phyloP scores from a whole-genome alignment of 768 basidiomycete genomes.

The Hortiboletus flavorubellus region DNA sequence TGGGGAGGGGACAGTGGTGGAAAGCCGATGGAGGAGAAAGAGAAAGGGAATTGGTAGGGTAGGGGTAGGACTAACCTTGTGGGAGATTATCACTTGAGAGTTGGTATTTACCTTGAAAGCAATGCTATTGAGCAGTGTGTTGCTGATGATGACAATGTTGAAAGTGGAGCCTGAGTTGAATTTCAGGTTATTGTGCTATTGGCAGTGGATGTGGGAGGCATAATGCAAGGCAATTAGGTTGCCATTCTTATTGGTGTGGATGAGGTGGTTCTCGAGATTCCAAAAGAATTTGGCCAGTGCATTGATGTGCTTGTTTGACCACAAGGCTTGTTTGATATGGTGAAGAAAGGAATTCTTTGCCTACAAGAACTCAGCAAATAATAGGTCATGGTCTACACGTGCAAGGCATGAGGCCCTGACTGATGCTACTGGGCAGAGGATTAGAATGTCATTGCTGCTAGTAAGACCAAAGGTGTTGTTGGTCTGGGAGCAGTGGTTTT shows the following conservation, averaged over 20 bases:
- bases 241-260: not conserved
- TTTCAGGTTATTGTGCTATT: too few relatives aligned
- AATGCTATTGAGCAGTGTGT: too few relatives aligned
- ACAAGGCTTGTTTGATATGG: not conserved
- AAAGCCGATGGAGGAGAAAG: too few relatives aligned
- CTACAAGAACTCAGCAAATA: conserved; percentile 16
- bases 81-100: too few relatives aligned
- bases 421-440: conserved; percentile 11
- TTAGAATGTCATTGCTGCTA: conserved; percentile 1
- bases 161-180: too few relatives aligned
- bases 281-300: not conserved
- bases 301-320: not conserved
- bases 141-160: too few relatives aligned
- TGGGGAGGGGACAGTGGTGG: too few relatives aligned
- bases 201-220: too few relatives aligned
- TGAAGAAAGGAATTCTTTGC: conserved; percentile 10
- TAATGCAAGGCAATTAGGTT: too few relatives aligned
- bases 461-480: conserved; percentile 14
- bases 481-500: not conserved
- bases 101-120: too few relatives aligned
- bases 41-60: too few relatives aligned
- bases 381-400: conserved; percentile 14
- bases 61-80: too few relatives aligned
- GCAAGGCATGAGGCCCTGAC: conserved; percentile 19
- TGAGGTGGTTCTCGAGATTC: not conserved